Base-by-base conservation (phyloP, 768 basidiomycete genomes). In the Lentinula sp. region DNA sequence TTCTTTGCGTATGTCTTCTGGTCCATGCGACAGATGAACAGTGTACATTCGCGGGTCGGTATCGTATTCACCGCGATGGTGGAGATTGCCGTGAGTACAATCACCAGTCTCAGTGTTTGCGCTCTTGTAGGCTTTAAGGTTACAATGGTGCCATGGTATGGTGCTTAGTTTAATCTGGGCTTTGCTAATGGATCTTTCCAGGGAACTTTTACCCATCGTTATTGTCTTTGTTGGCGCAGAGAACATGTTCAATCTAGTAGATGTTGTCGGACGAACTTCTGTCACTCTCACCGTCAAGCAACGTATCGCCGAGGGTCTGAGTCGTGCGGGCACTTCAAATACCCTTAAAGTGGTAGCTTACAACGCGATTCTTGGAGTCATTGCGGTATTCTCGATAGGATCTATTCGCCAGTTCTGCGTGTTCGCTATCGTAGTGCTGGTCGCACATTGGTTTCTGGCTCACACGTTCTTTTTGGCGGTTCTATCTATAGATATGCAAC, bases 371-470 rank as follows among this genome's bases (percentile, higher is more conserved):
- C 82, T 96, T 5, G 87, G 89, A 3, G 71, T 88, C 63, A 86
- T 94, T 52, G 88, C 89, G 15, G 76, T 87, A 49, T 85, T 91
- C 67, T 82, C 89, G 48, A 82, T 80, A 15, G 90, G 92, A 45
- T 89, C 92, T 1, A 91, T 95, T 39, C 85, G 91, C 42, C 93
- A 98, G 67, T 96, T 98, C 69, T 96, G 95, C 72, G 81, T 86
- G 3, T 98, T 98, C 70, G 93, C 94, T 0, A 87, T 94, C 48
- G 93, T 98, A 23, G 93, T 98, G 10, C 81, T 98, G 20, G 90
- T 98, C 35, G 95, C 94, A 15, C 95, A 98, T 71, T 98, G 94
- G 94, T 96, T 95, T 76, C 81, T 98, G 62, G 89, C 96, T 15
- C 93, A 97, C 69, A 97, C 94, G 0, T 96, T 98, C 76, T 98